Conservation (phyloP, 2,329 filamentous ascomycete genomes). For the Epichloe brachyelytri region DNA sequence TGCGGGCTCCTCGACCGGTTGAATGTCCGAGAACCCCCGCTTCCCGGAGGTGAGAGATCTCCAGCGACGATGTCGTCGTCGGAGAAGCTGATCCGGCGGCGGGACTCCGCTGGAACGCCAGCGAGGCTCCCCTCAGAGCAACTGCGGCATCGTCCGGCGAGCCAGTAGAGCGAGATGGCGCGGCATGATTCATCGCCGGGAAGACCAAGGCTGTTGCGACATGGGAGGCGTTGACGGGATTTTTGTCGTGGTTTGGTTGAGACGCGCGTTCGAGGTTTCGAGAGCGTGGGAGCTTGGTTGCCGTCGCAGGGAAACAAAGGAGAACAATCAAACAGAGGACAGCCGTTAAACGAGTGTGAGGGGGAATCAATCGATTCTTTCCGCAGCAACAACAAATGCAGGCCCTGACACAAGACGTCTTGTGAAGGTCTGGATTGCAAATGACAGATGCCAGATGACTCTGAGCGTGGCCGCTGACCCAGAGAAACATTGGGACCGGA, state of each 20-base stretch:
- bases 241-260: background rate
- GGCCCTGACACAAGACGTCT: too few relatives aligned
- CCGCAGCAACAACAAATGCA: background rate
- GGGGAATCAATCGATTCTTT: background rate
- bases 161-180: slow-evolving; percentile 14
- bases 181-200: slow-evolving; percentile 24
- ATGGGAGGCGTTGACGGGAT: slow-evolving; percentile 6
- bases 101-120: slow-evolving; percentile 34
- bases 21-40: slow-evolving; percentile 25
- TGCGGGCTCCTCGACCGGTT: slow-evolving; percentile 9
- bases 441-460: background rate
- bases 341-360: background rate
- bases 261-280: background rate
- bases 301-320: too few relatives aligned
- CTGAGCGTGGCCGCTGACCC: background rate
- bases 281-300: too few relatives aligned
- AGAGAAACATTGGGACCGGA: background rate
- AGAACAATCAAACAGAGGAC: background rate
- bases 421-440: background rate
- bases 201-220: slow-evolving; percentile 4
- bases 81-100: background rate
- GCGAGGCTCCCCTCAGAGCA: slow-evolving; percentile 38
- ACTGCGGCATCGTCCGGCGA: slow-evolving; percentile 27
- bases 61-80: slow-evolving; percentile 6
- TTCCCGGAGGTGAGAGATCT: background rate